Evolutionary conservation across 345 rosid species (phyloP).

Genomic region (Brassica napus): Da-Ae NC_063447.1:7401001-7401500

Average conservation of each 20-base stretch:
- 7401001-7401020: constrained; percentile 54
- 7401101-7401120: constrained; percentile 70
- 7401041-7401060: constrained; percentile 60
- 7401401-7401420: constrained; percentile 76
- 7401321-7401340: constrained; percentile 73
- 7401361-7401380: constrained; percentile 64
- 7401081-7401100: constrained; percentile 90
- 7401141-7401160: constrained; percentile 80
- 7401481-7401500: neutral
- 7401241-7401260: neutral
- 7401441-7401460: constrained; percentile 23
- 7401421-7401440: constrained; percentile 69
- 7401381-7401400: constrained; percentile 57
- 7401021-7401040: constrained; percentile 52
- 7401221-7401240: neutral
- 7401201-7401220: neutral
- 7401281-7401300: constrained; percentile 75
- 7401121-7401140: constrained; percentile 63
- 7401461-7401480: neutral
- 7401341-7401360: constrained; percentile 67
- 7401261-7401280: constrained; percentile 51
- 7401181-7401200: constrained; percentile 49
- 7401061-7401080: constrained; percentile 84
- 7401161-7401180: constrained; percentile 69
- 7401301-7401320: constrained; percentile 76